Evolutionary conservation across 176 grass and related monocot species (phyloP).

Genomic region (Oryza rufipogon): DNA sequence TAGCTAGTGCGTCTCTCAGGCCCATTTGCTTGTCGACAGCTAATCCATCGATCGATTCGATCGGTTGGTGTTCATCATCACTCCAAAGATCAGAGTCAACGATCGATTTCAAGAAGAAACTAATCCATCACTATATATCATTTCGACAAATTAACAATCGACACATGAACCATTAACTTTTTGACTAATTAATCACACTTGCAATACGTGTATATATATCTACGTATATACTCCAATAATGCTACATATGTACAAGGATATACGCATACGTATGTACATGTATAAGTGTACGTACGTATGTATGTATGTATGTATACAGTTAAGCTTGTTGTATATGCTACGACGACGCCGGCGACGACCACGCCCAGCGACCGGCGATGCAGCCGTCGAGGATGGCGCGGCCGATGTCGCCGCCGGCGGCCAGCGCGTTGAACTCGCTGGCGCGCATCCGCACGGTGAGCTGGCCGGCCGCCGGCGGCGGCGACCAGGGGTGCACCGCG

Average conservation of each 20-base stretch:
- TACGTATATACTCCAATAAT: background rate
- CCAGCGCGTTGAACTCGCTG: slow-evolving; percentile 54
- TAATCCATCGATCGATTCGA: background rate
- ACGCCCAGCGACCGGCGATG: slow-evolving; percentile 58
- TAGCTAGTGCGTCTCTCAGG: background rate
- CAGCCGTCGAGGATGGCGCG: slow-evolving; percentile 69
- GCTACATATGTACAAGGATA: too few relatives aligned
- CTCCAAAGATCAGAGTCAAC: background rate
- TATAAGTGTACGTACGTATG: background rate
- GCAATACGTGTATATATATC: background rate
- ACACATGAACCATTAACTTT: background rate
- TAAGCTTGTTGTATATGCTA: background rate
- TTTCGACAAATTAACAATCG: background rate
- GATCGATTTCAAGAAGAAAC: background rate
- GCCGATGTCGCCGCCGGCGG: slow-evolving; percentile 18
- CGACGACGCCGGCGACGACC: slow-evolving; percentile 37
- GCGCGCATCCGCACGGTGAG: slow-evolving; percentile 67
- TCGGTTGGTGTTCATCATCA: background rate
- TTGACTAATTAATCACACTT: background rate
- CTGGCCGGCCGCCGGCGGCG: slow-evolving; percentile 21
- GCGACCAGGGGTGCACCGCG: slow-evolving; percentile 57
- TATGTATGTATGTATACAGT: too few relatives aligned
- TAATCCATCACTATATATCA: background rate
- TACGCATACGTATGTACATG: background rate
- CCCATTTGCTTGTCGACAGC: background rate